Evolutionary conservation across 225 moss, liverwort and hornwort genomes (phyloP).

Genomic region (Lunularia cruciata): DNA sequence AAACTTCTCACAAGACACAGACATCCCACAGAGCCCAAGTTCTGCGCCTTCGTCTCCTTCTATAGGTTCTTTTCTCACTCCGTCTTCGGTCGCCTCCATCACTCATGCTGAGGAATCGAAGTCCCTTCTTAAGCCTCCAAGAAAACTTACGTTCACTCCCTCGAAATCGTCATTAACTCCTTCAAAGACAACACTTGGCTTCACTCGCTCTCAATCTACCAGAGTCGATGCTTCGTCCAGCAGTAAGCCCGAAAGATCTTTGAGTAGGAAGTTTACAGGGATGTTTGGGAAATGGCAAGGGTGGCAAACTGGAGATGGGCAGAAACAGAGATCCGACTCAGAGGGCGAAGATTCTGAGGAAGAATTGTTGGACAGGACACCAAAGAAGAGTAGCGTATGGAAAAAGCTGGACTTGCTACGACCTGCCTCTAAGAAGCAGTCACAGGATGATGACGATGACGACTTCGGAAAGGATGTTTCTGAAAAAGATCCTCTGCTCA

Average conservation of each 20-base stretch:
- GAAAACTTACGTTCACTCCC: constrained; percentile 44
- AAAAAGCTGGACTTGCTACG: constrained; percentile 32
- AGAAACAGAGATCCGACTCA: constrained; percentile 11
- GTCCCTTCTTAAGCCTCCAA: constrained; percentile 27
- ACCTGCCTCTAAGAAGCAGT: constrained; percentile 9
- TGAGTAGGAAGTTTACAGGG: constrained; percentile 43
- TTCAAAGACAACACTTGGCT: constrained; percentile 29
- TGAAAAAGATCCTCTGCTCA: constrained; percentile 42
- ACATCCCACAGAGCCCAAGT: constrained; percentile 26
- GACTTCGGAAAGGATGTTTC: constrained; percentile 40
- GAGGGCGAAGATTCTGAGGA: constrained; percentile 27
- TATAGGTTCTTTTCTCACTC: constrained; percentile 22
- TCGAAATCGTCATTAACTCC: constrained; percentile 34
- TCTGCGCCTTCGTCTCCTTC: constrained; percentile 34
- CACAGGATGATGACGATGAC: constrained; percentile 21
- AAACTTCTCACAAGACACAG: constrained; percentile 24
- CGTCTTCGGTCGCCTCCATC: constrained; percentile 15
- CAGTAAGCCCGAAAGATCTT: constrained; percentile 25
- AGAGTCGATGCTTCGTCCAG: constrained; percentile 11
- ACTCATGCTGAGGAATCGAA: constrained; percentile 14
- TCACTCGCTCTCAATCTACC: constrained; percentile 26
- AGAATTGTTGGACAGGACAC: constrained; percentile 14
- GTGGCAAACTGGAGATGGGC: constrained; percentile 34
- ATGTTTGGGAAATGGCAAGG: constrained; percentile 44
- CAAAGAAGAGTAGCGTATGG: constrained; percentile 36